Conservation (phyloP, 2,329 filamentous ascomycete species). For the Ceratocystis ficicola region DNA sequence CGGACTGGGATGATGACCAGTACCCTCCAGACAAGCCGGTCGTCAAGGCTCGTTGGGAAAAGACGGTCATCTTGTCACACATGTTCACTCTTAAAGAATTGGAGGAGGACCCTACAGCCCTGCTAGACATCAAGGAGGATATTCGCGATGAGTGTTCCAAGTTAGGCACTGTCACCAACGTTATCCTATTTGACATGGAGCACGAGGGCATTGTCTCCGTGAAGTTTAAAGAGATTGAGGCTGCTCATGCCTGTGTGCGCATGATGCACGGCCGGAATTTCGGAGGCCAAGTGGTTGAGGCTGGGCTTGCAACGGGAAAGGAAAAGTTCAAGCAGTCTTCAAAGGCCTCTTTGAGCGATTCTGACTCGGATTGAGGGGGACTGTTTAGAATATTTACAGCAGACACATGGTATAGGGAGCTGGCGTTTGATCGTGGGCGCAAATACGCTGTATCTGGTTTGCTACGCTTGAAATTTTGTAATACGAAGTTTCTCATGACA, state of each 20-base stretch:
- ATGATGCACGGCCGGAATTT: constrained; percentile 73
- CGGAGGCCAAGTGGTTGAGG: constrained; percentile 57
- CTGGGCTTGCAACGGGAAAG: constrained; percentile 56
- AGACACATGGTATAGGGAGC: not conserved
- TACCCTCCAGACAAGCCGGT: constrained; percentile 39
- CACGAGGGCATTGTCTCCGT: constrained; percentile 73
- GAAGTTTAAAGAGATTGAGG: constrained; percentile 59
- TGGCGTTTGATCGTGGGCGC: not conserved
- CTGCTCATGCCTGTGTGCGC: constrained; percentile 59
- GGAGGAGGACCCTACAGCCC: constrained; percentile 67
- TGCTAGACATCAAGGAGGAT: constrained; percentile 89
- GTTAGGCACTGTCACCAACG: constrained; percentile 77
- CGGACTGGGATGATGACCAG: constrained; percentile 83
- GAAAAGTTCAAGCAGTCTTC: constrained; percentile 63
- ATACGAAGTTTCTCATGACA: not conserved
- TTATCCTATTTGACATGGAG: constrained; percentile 81
- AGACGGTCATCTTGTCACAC: constrained; percentile 74
- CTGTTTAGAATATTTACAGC: not conserved
- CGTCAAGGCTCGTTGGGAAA: constrained; percentile 50
- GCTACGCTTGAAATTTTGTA: not conserved
- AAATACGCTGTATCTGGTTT: not conserved
- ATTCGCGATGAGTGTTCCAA: constrained; percentile 82
- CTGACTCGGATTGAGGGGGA: constrained; percentile 17
- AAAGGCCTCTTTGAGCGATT: constrained; percentile 28
- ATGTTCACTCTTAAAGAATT: constrained; percentile 86